Base-by-base conservation (phyloP, 257 asterid species). In the Capsicum chinense region DNA sequence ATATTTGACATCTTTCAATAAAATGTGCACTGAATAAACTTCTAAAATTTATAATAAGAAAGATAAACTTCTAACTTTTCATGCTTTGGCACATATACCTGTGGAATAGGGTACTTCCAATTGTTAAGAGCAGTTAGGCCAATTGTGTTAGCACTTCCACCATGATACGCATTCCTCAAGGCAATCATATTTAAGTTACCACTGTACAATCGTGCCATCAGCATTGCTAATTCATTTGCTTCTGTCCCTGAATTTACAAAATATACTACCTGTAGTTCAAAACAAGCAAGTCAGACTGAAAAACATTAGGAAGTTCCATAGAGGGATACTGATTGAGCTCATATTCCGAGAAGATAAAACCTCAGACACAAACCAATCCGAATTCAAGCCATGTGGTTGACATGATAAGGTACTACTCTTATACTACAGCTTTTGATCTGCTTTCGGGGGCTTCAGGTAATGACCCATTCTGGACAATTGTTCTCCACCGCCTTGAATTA, bases 221-320 rank as follows among this genome's bases (percentile, higher is more conserved):
- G 39, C 97, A 90, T 91, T 70, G 99, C 99, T 80, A 95, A 90
- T 88, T 95, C 99, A 84, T 94, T 95, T 78, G 99, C 98, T 91
- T 95, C 99, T 9, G 98, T 93, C 87, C 98, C 98, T 58, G 99
- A 95, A 90, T 95, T 95, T 44, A 95, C 98, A 86, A 94, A 94
- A 87, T 95, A 95, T 74, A 95, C 98, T 82, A 95, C 98, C 98
- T 94, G 92, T 88, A 87, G 16, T 70, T 80, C 86, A 84, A 80
- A 85, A 89, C 47, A 81, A 87, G 76, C 50, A 78, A 78, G 82
- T 78, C 64, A 78, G 48, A 78, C 50, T 26, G 82, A 37, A 33
- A 11, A 33, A 9, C 10, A 9, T 52, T 66, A 39, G 48, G 33
- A 82, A 82, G 19, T 54, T 82, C 84, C 58, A 48, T 11, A 14